Percentiles rank a stretch among this genome's conserved stretches.
These are phyloP conservation scores for Rhynchosporium agropyri DNA, from an alignment of 2,329 filamentous ascomycete genomes.

Conservation along the genomic window DNA sequence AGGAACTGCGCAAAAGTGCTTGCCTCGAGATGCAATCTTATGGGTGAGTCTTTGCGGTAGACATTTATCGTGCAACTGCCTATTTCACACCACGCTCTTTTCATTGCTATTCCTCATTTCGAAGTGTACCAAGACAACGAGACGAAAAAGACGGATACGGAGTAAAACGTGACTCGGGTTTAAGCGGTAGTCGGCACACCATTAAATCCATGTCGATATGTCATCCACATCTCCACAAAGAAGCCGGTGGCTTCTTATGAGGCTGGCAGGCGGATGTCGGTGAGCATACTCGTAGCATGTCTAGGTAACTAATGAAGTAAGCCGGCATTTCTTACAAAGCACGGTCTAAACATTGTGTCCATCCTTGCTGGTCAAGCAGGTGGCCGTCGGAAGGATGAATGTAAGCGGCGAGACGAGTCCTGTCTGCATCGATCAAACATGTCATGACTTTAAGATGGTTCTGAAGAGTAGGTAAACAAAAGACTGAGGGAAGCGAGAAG, in stretches of 20 bases:
- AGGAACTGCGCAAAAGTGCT: too few species aligned
- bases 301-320: too few species aligned
- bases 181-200: constrained; percentile 6
- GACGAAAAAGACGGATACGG: background rate
- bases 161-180: constrained; percentile 10
- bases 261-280: background rate
- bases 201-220: constrained; percentile 11
- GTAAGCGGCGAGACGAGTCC: background rate
- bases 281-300: background rate
- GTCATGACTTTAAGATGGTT: background rate
- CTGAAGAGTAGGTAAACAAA: background rate
- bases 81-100: too few species aligned
- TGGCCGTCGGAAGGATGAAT: constrained; percentile 8
- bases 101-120: constrained; percentile 7
- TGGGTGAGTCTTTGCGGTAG: too few species aligned
- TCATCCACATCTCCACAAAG: background rate
- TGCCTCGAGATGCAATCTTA: too few species aligned
- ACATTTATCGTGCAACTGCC: too few species aligned
- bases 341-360: too few species aligned
- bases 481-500: background rate
- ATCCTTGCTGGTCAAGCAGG: background rate
- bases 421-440: background rate
- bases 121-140: too few species aligned
- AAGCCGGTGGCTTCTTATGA: background rate
- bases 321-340: constrained; percentile 1